Evolutionary conservation across 208 protist genomes (phyloP), one percentile per base, ranked within the genome.

Genomic region (Crithidia bombi): DNA sequence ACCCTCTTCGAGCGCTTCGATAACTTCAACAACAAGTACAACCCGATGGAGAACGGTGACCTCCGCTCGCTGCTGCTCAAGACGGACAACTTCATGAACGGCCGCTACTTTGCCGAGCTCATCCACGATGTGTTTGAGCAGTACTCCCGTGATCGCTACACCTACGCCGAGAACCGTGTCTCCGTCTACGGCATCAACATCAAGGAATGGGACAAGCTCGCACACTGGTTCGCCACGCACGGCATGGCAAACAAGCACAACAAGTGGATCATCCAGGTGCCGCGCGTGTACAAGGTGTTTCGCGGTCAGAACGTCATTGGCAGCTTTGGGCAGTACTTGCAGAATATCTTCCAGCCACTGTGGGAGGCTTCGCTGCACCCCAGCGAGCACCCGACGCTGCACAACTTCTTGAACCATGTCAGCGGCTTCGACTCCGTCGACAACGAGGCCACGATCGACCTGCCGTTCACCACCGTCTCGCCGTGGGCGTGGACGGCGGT

Each of bases 1-100:
- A 92, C 96, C 52, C 90, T 98, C 10, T 99, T 98, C 68, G 97
- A 99, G 52, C 94, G 98, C 57, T 99, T 99, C 86, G 98, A 99
- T 82, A 98, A 98, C 74, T 99, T 99, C 85, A 99, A 99, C 80
- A 91, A 98, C 81, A 98, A 98, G 79, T 99, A 99, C 89, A 99
- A 99, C 79, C 98, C 98, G 17, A 93, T 98, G 79, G 98, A 98
- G 26, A 93, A 94, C 65, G 83, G 83, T 19, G 87, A 97, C 49
- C 73, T 99, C 23, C 92, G 98, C 50, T 97, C 97, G 23, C 91
- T 99, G 47, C 96, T 99, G 78, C 87, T 99, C 41, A 99, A 99
- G 83, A 99, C 98, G 11, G 97, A 99, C 78, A 99, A 99, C 86
- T 89, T 98, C 62, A 98, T 99, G 83, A 94, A 98, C 44, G 96